Conservation (phyloP, 208 protist species). For the Trypanosoma avium region DNA sequence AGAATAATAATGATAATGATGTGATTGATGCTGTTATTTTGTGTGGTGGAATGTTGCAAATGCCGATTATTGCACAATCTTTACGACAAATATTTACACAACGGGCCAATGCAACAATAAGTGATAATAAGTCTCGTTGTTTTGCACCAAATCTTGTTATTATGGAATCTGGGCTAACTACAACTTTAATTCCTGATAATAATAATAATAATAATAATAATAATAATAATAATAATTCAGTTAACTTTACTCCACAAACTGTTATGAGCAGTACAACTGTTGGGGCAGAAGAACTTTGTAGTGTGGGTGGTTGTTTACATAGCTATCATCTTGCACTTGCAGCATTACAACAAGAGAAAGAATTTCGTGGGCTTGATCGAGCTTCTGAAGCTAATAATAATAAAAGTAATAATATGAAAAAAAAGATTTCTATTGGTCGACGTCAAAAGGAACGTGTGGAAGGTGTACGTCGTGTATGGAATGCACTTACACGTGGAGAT, state of each 20-base stretch:
- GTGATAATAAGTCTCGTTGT: not conserved
- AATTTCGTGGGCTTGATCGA: not conserved
- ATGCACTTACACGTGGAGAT: slow-evolving; percentile 20
- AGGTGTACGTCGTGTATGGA: slow-evolving; percentile 26
- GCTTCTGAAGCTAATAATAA: not conserved
- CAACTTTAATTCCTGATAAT: slow-evolving; percentile 4
- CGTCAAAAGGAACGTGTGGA: slow-evolving; percentile 19
- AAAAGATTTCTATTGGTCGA: not conserved
- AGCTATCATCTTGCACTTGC: slow-evolving; percentile 54
- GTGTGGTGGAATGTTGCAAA: slow-evolving; percentile 78
- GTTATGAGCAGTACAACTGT: slow-evolving; percentile 25
- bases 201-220: not conserved
- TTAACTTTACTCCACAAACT: slow-evolving; percentile 2
- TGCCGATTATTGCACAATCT: slow-evolving; percentile 50
- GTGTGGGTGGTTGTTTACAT: slow-evolving; percentile 71
- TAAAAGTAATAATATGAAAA: too few species aligned
- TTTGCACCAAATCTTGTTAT: slow-evolving; percentile 31
- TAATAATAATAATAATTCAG: too few species aligned
- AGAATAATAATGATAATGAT: too few species aligned
- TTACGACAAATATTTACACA: slow-evolving; percentile 34
- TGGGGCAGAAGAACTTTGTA: slow-evolving; percentile 57
- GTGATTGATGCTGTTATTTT: slow-evolving; percentile 61
- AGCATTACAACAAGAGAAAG: slow-evolving; percentile 24
- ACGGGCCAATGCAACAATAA: not conserved
- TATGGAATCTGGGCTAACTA: slow-evolving; percentile 20